Evolutionary conservation across 2,329 filamentous ascomycete genomes (phyloP).

Genomic region (Fusarium caatingaense): DNA sequence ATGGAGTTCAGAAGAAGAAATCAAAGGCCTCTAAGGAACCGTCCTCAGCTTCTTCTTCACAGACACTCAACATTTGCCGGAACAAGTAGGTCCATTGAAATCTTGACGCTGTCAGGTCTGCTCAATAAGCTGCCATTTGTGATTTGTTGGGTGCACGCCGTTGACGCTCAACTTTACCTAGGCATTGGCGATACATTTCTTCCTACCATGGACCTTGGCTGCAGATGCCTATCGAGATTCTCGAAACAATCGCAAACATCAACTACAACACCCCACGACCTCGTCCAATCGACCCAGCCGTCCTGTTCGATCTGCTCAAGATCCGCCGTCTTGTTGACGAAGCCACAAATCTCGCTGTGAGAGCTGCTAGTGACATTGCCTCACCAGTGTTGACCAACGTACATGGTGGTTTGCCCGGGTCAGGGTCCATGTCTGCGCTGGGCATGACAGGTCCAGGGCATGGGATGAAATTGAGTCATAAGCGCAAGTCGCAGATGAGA

Average conservation of each 20-base stretch:
- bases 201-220: conserved; percentile 88
- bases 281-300: conserved; percentile 80
- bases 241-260: conserved; percentile 81
- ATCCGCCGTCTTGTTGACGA: conserved; percentile 84
- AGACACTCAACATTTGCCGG: conserved; percentile 59
- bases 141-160: not conserved
- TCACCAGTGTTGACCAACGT: conserved; percentile 70
- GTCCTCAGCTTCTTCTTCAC: conserved; percentile 15
- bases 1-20: conserved; percentile 26
- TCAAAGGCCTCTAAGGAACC: conserved; percentile 19
- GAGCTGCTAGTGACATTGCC: conserved; percentile 78
- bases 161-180: conserved; percentile 51
- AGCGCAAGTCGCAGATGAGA: conserved; percentile 81
- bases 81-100: conserved; percentile 69
- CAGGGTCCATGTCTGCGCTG: conserved; percentile 34
- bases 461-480: conserved; percentile 76
- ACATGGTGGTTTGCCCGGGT: conserved; percentile 54
- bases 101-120: conserved; percentile 6
- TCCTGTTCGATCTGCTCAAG: conserved; percentile 87
- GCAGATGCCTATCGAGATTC: conserved; percentile 80
- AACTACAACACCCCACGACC: conserved; percentile 83
- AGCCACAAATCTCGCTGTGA: conserved; percentile 80
- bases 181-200: conserved; percentile 88
- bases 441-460: conserved; percentile 61
- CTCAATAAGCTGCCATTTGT: not conserved